A percentile compares a stretch with the other conserved stretches of the same genome.
Evolutionary conservation across 352 stramenopile genomes (phyloP).

Genomic region (Pythium utonaiense): DNA sequence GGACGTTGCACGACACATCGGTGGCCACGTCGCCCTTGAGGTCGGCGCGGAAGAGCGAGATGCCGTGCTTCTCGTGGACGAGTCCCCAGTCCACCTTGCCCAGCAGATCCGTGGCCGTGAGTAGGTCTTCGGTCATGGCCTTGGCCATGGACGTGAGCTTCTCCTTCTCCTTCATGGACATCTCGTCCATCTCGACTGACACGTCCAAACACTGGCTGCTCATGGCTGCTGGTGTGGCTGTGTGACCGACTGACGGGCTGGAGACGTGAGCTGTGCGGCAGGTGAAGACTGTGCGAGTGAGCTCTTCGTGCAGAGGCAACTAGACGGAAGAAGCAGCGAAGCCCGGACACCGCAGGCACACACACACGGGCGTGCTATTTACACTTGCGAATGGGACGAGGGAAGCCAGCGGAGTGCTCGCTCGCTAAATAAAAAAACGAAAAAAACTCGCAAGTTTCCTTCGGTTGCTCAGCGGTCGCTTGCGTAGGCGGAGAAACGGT

Average conservation of each 20-base stretch:
- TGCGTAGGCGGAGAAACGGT: slow-evolving; percentile 12
- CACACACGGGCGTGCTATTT: not conserved
- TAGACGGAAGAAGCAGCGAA: not conserved
- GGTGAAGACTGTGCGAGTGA: slow-evolving; percentile 1
- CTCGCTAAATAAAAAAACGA: slow-evolving; percentile 12
- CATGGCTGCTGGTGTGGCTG: not conserved
- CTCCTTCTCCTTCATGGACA: slow-evolving; percentile 60
- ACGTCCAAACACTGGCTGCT: slow-evolving; percentile 10
- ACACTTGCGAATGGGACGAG: not conserved
- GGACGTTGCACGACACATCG: slow-evolving; percentile 80
- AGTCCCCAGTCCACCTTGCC: slow-evolving; percentile 67
- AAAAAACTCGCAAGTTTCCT: slow-evolving; percentile 6
- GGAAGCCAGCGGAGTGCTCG: not conserved
- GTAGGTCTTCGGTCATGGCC: slow-evolving; percentile 74
- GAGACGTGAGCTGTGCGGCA: not conserved
- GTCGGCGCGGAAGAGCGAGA: slow-evolving; percentile 79
- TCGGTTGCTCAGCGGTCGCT: slow-evolving; percentile 4
- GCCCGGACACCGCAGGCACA: no score
- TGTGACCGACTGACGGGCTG: no score
- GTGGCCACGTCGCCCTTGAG: slow-evolving; percentile 46
- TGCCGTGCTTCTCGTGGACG: slow-evolving; percentile 79
- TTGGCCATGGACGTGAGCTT: slow-evolving; percentile 71
- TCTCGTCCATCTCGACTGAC: slow-evolving; percentile 22
- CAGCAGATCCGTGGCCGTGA: slow-evolving; percentile 72
- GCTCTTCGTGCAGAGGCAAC: not conserved